Percentiles rank a stretch among this genome's conserved stretches.
Conservation (phyloP, 192 early-diverging fungal genomes). For the Chytriomyces confervae region DNA sequence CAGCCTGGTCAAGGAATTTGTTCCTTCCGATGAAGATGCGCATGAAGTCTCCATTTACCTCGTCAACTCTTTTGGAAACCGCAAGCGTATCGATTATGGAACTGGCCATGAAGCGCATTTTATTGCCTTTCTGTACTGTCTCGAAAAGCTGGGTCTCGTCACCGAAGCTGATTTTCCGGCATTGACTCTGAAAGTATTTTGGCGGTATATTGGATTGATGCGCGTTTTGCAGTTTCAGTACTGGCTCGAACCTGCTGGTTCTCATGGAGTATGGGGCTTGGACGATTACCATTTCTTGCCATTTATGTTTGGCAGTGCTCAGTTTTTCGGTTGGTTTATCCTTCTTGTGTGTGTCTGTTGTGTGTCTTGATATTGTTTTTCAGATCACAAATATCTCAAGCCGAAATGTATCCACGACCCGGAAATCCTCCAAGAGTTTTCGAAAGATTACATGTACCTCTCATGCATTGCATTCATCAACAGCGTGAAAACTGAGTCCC, state of each 20-base stretch:
- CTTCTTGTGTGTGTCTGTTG: neutral
- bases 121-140: slow-evolving; percentile 82
- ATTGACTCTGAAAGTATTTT: slow-evolving; percentile 67
- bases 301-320: slow-evolving; percentile 89
- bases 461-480: slow-evolving; percentile 93
- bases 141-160: slow-evolving; percentile 76
- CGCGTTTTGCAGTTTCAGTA: slow-evolving; percentile 87
- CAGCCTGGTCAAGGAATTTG: slow-evolving; percentile 29
- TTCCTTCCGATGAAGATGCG: slow-evolving; percentile 39
- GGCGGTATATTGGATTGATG: slow-evolving; percentile 85
- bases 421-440: slow-evolving; percentile 88
- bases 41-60: slow-evolving; percentile 80
- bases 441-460: slow-evolving; percentile 94
- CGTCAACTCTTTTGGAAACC: slow-evolving; percentile 85
- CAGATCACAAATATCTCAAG: slow-evolving; percentile 85
- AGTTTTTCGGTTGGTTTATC: slow-evolving; percentile 67
- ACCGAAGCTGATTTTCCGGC: slow-evolving; percentile 73
- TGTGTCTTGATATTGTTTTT: slow-evolving; percentile 4
- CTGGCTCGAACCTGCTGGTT: slow-evolving; percentile 97
- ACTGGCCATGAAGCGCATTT: slow-evolving; percentile 97
- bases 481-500: slow-evolving; percentile 58
- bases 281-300: slow-evolving; percentile 98
- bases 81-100: slow-evolving; percentile 95
- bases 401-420: slow-evolving; percentile 94
- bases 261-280: slow-evolving; percentile 99